phyloP scores from a whole-genome alignment of 106 monocot species.

The Posidonia australis region DNA sequence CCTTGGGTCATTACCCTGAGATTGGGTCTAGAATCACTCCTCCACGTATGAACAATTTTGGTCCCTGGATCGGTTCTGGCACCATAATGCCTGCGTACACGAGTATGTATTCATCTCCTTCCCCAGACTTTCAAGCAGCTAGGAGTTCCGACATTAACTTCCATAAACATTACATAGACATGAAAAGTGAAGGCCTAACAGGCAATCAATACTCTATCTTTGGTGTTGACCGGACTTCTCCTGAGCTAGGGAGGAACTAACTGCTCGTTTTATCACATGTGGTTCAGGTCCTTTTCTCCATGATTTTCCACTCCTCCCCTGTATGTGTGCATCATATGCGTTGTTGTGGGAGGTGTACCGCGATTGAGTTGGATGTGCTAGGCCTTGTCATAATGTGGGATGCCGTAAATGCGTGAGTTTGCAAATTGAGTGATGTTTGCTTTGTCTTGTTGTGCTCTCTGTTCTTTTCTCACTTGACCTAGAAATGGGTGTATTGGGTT shows the following conservation, averaged over 20 bases:
- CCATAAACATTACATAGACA: background rate
- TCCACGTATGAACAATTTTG: slow-evolving; percentile 1
- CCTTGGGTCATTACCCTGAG: slow-evolving; percentile 8
- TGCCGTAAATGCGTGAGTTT: too few relatives aligned
- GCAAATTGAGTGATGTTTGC: too few relatives aligned
- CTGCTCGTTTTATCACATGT: background rate
- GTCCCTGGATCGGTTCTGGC: background rate
- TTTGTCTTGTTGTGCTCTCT: too few relatives aligned
- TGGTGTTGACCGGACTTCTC: background rate
- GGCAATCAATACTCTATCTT: background rate
- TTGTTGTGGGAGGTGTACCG: too few relatives aligned
- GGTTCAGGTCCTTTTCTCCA: background rate
- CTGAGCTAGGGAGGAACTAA: background rate
- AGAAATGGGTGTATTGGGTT: too few relatives aligned
- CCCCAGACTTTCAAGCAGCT: background rate
- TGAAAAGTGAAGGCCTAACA: background rate
- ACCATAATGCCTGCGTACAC: slow-evolving; percentile 1
- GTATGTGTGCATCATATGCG: too few relatives aligned
- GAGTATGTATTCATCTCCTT: slow-evolving; percentile 4
- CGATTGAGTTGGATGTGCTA: too few relatives aligned
- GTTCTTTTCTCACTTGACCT: too few relatives aligned
- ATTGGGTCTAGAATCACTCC: slow-evolving; percentile 12
- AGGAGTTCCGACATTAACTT: background rate
- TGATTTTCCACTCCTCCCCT: too few relatives aligned
- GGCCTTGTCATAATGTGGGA: too few relatives aligned